Percentiles rank a stretch among this genome's conserved stretches.
These are phyloP conservation scores for Nakazawaea laoshanensis DNA, from an alignment of 805 yeast species.

Conservation along the genomic window DNA sequence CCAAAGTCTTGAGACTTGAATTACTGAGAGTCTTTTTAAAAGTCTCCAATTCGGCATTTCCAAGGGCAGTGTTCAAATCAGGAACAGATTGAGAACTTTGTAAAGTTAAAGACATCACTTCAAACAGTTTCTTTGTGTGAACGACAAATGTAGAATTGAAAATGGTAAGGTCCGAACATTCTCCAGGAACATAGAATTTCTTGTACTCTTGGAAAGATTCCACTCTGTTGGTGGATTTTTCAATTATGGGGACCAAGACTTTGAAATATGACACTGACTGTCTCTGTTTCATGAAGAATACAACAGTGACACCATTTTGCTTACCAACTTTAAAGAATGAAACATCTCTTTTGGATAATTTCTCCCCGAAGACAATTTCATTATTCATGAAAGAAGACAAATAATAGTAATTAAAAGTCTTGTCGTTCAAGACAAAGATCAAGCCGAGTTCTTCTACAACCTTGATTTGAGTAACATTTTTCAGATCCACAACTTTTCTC, in stretches of 20 bases:
- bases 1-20: constrained; percentile 39
- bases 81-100: constrained; percentile 53
- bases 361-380: constrained; percentile 38
- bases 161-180: constrained; percentile 50
- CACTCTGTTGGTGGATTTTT: constrained; percentile 21
- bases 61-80: constrained; percentile 21
- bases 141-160: constrained; percentile 62
- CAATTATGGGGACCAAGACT: constrained; percentile 38
- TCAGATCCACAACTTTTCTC: constrained; percentile 47
- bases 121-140: constrained; percentile 60
- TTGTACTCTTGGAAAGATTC: constrained; percentile 35
- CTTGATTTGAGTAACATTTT: constrained; percentile 49
- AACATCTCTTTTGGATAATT: constrained; percentile 43
- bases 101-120: constrained; percentile 52
- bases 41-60: constrained; percentile 21
- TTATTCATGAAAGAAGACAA: constrained; percentile 56
- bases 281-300: constrained; percentile 49
- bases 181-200: constrained; percentile 43
- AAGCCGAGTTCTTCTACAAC: constrained; percentile 49
- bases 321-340: constrained; percentile 60
- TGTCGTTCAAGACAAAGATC: constrained; percentile 50
- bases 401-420: constrained; percentile 51
- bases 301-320: constrained; percentile 52
- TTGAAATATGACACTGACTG: constrained; percentile 41
- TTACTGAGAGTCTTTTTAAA: constrained; percentile 31